These are phyloP conservation scores for Tolypocladium nubicola DNA, from an alignment of 2,329 filamentous ascomycete genomes.

Conservation along the genomic window DNA sequence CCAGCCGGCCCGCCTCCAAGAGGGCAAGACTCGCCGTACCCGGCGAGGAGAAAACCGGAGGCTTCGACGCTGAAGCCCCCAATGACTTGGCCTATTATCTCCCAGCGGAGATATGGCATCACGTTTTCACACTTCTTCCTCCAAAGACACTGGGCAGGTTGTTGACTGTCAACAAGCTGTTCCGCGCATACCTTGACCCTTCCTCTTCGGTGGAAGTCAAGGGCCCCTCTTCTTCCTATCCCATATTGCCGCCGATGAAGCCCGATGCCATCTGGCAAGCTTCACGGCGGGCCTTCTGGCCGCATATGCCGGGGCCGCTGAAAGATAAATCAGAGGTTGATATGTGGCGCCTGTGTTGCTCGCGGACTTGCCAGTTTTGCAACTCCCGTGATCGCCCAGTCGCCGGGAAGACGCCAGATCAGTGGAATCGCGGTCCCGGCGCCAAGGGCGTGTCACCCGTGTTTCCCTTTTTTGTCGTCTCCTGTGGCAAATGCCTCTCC, in stretches of 20 bases:
- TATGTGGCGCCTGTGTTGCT: conserved; percentile 65
- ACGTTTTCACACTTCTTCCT: conserved; percentile 55
- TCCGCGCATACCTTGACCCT: conserved; percentile 49
- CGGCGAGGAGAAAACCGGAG: background rate
- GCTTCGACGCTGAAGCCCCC: background rate
- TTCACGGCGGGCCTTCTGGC: conserved; percentile 55
- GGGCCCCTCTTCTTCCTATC: conserved; percentile 7
- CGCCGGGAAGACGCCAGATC: conserved; percentile 19
- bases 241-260: conserved; percentile 27
- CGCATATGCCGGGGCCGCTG: conserved; percentile 59
- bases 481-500: conserved; percentile 57
- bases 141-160: conserved; percentile 54
- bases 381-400: conserved; percentile 23
- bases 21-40: background rate
- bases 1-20: conserved; percentile 1
- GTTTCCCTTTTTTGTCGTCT: conserved; percentile 60
- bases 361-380: conserved; percentile 59
- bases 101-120: conserved; percentile 58
- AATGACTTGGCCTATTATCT: conserved; percentile 20
- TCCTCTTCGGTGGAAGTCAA: conserved; percentile 19
- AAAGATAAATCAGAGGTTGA: conserved; percentile 55
- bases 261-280: conserved; percentile 61
- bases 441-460: conserved; percentile 48
- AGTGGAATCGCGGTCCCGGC: conserved; percentile 53
- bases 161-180: conserved; percentile 56